phyloP scores from a whole-genome alignment of 225 moss, liverwort and hornwort species.

The Bryoerythrophyllum caledonicum region DNA sequence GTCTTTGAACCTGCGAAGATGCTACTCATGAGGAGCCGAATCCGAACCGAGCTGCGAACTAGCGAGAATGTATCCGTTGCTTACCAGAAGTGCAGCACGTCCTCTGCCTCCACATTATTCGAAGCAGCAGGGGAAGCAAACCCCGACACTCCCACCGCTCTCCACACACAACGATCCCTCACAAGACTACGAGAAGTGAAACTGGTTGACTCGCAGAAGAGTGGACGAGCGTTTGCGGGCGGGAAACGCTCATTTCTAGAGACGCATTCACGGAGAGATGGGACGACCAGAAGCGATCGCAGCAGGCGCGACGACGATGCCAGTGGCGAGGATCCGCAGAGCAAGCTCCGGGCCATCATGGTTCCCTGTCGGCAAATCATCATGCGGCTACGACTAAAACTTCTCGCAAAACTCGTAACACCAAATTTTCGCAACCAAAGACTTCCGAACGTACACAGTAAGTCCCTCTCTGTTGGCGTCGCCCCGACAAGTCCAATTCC shows the following conservation, averaged over 20 bases:
- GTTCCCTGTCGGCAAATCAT: background rate
- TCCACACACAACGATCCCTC: background rate
- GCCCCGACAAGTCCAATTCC: background rate
- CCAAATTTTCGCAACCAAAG: background rate
- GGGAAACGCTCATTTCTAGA: background rate
- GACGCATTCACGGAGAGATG: conserved; percentile 23
- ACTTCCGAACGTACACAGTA: background rate
- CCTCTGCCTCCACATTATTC: conserved; percentile 24
- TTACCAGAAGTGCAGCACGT: conserved; percentile 44
- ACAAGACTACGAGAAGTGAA: background rate
- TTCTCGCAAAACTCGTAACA: background rate
- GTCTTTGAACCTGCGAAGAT: conserved; percentile 41
- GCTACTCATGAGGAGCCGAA: background rate
- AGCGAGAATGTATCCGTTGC: background rate
- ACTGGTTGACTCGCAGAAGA: conserved; percentile 4
- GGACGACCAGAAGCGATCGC: background rate
- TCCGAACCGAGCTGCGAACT: background rate
- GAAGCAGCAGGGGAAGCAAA: conserved; percentile 7
- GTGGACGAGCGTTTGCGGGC: background rate
- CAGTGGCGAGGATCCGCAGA: background rate
- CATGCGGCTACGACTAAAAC: background rate
- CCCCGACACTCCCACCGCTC: background rate
- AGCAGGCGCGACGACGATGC: conserved; percentile 7
- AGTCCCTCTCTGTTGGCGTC: background rate
- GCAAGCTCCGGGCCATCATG: conserved; percentile 16